Percentiles rank a stretch among this genome's conserved stretches.
Evolutionary conservation across 1,284 basidiomycete genomes (phyloP).

Genomic region (Heliocybe sulcata): DNA sequence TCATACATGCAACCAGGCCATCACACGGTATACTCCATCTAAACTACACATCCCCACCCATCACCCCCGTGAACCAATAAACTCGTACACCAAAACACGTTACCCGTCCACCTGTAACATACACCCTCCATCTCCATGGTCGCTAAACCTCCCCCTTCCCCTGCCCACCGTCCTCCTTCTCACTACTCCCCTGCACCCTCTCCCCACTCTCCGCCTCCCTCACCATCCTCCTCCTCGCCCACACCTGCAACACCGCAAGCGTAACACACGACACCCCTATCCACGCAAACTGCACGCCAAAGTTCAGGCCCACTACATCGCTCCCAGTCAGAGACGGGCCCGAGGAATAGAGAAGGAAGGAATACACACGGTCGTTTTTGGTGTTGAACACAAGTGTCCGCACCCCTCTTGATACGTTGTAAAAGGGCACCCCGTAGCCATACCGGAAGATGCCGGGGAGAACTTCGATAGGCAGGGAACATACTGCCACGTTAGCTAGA

Average conservation of each 20-base stretch:
- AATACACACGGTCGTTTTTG: conserved; percentile 42
- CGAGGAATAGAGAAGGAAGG: neutral
- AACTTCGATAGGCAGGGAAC: conserved; percentile 55
- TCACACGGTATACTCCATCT: too few relatives aligned
- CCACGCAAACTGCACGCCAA: conserved; percentile 1
- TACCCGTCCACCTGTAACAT: too few relatives aligned
- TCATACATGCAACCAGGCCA: too few relatives aligned
- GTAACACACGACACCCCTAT: neutral
- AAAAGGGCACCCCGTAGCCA: conserved; percentile 68
- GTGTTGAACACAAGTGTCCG: conserved; percentile 65
- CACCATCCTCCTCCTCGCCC: neutral
- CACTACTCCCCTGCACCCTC: too few relatives aligned
- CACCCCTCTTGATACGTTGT: conserved; percentile 54
- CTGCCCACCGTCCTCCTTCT: too few relatives aligned
- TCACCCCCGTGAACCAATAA: too few relatives aligned
- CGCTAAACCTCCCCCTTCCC: too few relatives aligned
- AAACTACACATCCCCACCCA: too few relatives aligned
- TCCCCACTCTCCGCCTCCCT: neutral
- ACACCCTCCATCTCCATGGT: too few relatives aligned
- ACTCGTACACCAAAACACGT: too few relatives aligned
- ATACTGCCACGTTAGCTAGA: conserved; percentile 63
- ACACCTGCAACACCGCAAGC: neutral
- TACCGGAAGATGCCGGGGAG: conserved; percentile 60
- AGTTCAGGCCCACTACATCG: neutral
- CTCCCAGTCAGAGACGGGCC: too few relatives aligned